Conservation (phyloP, 306 rosid species). For the Vachellia collinsii region DNA sequence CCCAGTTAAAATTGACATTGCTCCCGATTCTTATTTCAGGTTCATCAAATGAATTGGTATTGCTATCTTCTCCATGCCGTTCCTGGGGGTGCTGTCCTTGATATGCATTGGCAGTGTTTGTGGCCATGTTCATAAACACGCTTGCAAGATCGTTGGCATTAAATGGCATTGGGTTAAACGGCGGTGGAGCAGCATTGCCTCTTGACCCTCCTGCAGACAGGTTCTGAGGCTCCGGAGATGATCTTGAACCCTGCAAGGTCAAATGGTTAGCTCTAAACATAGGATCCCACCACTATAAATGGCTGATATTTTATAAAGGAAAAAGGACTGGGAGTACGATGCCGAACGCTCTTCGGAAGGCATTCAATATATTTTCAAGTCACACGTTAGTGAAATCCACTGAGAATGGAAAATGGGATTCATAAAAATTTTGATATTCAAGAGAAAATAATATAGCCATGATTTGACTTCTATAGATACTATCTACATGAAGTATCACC, state of each 20-base stretch:
- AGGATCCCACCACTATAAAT: too few relatives aligned
- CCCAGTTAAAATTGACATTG: conserved; percentile 58
- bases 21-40: conserved; percentile 55
- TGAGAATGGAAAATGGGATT: conserved; percentile 7
- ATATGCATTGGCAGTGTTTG: conserved; percentile 42
- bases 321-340: too few relatives aligned
- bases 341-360: too few relatives aligned
- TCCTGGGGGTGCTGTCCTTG: conserved; percentile 58
- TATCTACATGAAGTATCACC: neutral
- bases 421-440: neutral
- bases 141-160: conserved; percentile 52
- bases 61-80: conserved; percentile 44
- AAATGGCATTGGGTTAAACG: conserved; percentile 60
- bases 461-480: neutral
- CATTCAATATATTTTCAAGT: neutral
- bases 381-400: neutral
- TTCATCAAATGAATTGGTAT: conserved; percentile 43
- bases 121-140: conserved; percentile 72
- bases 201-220: conserved; percentile 59
- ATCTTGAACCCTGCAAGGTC: conserved; percentile 47
- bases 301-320: too few relatives aligned
- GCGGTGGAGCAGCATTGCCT: conserved; percentile 50
- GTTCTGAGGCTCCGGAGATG: conserved; percentile 55
- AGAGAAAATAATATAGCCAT: neutral
- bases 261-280: too few relatives aligned